Percentiles rank a stretch among this genome's conserved stretches.
Evolutionary conservation across 192 early-diverging fungal species (phyloP).

Genomic region (Coemansia reversa): DNA sequence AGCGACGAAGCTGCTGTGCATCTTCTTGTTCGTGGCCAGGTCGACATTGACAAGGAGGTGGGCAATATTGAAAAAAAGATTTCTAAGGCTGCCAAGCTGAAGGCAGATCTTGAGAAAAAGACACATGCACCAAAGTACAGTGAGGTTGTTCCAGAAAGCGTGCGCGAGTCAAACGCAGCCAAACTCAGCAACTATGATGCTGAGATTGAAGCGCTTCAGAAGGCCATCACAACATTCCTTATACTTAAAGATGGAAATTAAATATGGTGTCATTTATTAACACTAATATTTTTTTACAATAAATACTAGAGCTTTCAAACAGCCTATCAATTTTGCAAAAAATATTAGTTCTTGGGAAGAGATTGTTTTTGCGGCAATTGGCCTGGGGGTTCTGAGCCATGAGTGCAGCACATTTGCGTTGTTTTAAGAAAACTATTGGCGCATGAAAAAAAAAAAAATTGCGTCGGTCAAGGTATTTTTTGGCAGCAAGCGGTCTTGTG

Average conservation of each 20-base stretch:
- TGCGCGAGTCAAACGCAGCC: conserved; percentile 67
- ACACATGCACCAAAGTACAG: conserved; percentile 68
- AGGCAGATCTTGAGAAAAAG: conserved; percentile 62
- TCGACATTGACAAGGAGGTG: conserved; percentile 84
- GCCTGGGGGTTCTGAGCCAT: too few species aligned
- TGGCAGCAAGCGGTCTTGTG: too few species aligned
- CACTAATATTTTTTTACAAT: too few species aligned
- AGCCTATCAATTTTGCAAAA: too few species aligned
- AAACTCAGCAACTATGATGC: conserved; percentile 74
- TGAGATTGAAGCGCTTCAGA: conserved; percentile 70
- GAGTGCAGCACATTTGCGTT: too few species aligned
- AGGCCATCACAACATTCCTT: conserved; percentile 70
- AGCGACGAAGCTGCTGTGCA: conserved; percentile 70
- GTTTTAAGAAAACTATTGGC: too few species aligned
- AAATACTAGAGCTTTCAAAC: too few species aligned
- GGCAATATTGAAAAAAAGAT: conserved; percentile 75
- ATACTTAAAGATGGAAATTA: conserved; percentile 55
- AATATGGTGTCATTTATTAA: too few species aligned
- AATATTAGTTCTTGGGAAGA: too few species aligned
- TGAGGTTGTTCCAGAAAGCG: conserved; percentile 65
- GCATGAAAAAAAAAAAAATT: too few species aligned
- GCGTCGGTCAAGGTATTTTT: too few species aligned
- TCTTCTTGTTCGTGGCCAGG: conserved; percentile 75
- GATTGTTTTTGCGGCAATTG: too few species aligned
- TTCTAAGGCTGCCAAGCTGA: conserved; percentile 63